Evolutionary conservation across 306 rosid genomes (phyloP).

Genomic region (Prunus mongolica): DNA sequence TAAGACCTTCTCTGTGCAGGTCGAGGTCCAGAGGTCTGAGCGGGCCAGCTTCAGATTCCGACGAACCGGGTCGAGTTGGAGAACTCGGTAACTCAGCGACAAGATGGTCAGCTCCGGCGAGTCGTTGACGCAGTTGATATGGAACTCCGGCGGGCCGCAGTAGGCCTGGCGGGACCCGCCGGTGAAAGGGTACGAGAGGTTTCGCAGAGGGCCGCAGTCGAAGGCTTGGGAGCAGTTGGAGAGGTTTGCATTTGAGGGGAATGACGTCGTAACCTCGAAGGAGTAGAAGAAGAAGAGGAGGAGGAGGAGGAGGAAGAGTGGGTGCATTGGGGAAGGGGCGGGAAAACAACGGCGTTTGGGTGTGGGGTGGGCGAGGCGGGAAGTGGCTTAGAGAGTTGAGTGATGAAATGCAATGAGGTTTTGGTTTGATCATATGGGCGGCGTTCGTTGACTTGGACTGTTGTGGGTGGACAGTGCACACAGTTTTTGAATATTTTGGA

Average conservation of each 20-base stretch:
- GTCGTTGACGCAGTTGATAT: conserved; percentile 26
- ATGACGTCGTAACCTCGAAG: conserved; percentile 30
- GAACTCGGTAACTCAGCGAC: conserved; percentile 36
- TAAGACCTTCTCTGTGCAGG: conserved; percentile 23
- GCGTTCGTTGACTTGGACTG: conserved; percentile 18
- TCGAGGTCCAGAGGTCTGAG: conserved; percentile 55
- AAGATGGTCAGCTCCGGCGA: conserved; percentile 31
- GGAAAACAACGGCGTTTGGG: conserved; percentile 6
- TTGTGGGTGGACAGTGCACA: background rate
- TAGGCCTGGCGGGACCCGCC: conserved; percentile 36
- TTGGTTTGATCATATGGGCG: background rate
- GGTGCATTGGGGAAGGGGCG: conserved; percentile 19
- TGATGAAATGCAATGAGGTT: background rate
- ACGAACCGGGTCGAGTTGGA: conserved; percentile 18
- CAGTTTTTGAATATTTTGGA: background rate
- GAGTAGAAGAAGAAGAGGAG: conserved; percentile 11
- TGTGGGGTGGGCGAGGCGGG: background rate
- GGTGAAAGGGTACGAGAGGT: conserved; percentile 55
- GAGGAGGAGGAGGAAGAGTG: conserved; percentile 9
- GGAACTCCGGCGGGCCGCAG: conserved; percentile 57
- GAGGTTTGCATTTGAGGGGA: conserved; percentile 19
- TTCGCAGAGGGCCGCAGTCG: conserved; percentile 45
- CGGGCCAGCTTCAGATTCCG: conserved; percentile 37
- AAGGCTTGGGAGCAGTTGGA: conserved; percentile 41
- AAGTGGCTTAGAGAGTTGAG: background rate